A percentile compares a stretch with the other conserved stretches of the same genome.
These are phyloP conservation scores for Penicillium rolfsii DNA, from an alignment of 2,329 filamentous ascomycete species.

Conservation along the genomic window DNA sequence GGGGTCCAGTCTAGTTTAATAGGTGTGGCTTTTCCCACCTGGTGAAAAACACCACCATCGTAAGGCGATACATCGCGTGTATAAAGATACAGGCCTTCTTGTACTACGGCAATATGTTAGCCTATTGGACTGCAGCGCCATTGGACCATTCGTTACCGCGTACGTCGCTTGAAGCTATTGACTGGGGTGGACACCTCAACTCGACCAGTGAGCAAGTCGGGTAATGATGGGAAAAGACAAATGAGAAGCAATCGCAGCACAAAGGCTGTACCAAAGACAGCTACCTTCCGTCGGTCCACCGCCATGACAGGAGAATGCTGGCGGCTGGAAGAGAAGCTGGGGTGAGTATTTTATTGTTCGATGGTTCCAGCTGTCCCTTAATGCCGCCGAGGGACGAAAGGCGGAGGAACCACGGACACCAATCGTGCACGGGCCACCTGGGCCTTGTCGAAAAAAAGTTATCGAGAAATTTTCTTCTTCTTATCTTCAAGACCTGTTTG, in stretches of 20 bases:
- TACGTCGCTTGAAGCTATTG: conserved; percentile 96
- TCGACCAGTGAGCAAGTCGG: conserved; percentile 81
- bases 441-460: conserved; percentile 38
- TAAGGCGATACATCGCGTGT: conserved; percentile 96
- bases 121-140: not conserved
- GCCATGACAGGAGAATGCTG: conserved; percentile 46
- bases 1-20: not conserved
- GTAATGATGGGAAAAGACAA: conserved; percentile 77
- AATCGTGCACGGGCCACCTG: conserved; percentile 39
- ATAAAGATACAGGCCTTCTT: conserved; percentile 95
- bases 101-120: conserved; percentile 61
- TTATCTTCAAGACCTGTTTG: conserved; percentile 38
- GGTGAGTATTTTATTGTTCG: not conserved
- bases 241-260: conserved; percentile 79
- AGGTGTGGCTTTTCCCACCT: conserved; percentile 47
- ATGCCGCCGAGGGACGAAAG: conserved; percentile 18
- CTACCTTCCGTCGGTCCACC: conserved; percentile 62
- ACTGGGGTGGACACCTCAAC: conserved; percentile 97
- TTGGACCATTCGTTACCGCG: conserved; percentile 10
- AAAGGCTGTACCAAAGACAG: conserved; percentile 75
- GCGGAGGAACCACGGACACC: conserved; percentile 27
- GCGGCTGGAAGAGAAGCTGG: conserved; percentile 7
- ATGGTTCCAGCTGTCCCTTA: conserved; percentile 25
- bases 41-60: conserved; percentile 83
- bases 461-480: conserved; percentile 43